Evolutionary conservation across 345 rosid genomes (phyloP).

Genomic region (Anastatica hierochuntica): DNA sequence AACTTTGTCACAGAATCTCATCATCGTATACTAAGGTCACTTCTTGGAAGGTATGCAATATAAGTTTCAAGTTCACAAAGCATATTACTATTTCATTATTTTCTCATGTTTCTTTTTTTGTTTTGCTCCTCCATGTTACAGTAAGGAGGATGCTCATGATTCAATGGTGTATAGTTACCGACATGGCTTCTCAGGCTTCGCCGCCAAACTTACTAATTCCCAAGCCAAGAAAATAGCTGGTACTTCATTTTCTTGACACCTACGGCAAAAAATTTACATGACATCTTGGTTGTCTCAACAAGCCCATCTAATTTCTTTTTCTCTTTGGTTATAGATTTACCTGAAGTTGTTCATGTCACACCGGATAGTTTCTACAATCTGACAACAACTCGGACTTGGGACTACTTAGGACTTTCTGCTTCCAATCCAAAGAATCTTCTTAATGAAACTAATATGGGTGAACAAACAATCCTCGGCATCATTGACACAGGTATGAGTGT

Average conservation of each 20-base stretch:
- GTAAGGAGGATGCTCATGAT: constrained; percentile 29
- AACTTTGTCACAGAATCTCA: constrained; percentile 21
- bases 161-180: constrained; percentile 42
- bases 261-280: background rate
- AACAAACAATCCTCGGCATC: constrained; percentile 20
- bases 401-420: constrained; percentile 29
- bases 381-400: constrained; percentile 45
- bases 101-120: background rate
- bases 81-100: background rate
- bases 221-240: constrained; percentile 33
- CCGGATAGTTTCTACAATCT: constrained; percentile 28
- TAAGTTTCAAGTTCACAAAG: background rate
- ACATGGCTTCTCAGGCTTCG: constrained; percentile 43
- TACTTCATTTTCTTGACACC: background rate
- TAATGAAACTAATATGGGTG: constrained; percentile 25
- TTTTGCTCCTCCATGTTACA: constrained; percentile 19
- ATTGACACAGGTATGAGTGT: constrained; percentile 22
- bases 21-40: constrained; percentile 20
- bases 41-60: constrained; percentile 21
- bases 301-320: background rate
- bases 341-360: constrained; percentile 32
- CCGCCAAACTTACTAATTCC: constrained; percentile 33
- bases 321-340: constrained; percentile 22
- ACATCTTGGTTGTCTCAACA: background rate
- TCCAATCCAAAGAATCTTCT: constrained; percentile 14